Evolutionary conservation across 179 eudicot genomes (phyloP), one percentile per base, ranked within the genome.

Genomic region (Actinidia chinensis): DNA sequence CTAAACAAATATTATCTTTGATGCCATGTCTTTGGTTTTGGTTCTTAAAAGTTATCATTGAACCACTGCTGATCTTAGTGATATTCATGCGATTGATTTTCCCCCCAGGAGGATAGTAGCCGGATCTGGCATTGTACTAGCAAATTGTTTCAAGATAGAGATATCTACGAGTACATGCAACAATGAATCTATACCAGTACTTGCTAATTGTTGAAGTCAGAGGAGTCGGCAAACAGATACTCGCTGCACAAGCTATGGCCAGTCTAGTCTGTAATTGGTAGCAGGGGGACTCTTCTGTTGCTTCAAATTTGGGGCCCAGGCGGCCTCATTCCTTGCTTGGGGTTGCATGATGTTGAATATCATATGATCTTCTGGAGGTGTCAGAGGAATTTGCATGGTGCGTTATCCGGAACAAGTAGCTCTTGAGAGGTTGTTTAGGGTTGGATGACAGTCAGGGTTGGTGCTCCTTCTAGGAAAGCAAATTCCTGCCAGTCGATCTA

Each of bases 211-310:
- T 81, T 96, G 87, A 92, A 87, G 87, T 91, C 97, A 46, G 99
- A 96, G 75, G 97, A 90, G 68, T 78, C 90, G 14, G 90, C 93
- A 73, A 87, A 86, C 86, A 91, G 93, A 86, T 96, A 94, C 83
- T 96, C 86, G 97, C 98, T 23, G 99, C 99, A 65, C 99, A 96
- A 86, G 97, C 90, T 67, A 78, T 92, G 81, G 91, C 97, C 79
- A 96, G 99, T 81, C 89, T 94, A 23, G 97, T 92, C 71, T 94
- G 98, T 79, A 89, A 96, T 81, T n/a, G 98, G 99, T 68, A 96
- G 99, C 89, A 87, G 97, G 77, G 99, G 99, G 68, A 96, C 98
- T 76, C 94, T 96, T 78, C 85, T 96, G 56, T 91, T 55, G 97
- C 94, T 78, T 98, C 98, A 25, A 96, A 96, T 81, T 96, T 98